These are phyloP conservation scores for Scleromitrula shiraiana DNA, from an alignment of 2,329 filamentous ascomycete genomes.

Conservation along the genomic window DNA sequence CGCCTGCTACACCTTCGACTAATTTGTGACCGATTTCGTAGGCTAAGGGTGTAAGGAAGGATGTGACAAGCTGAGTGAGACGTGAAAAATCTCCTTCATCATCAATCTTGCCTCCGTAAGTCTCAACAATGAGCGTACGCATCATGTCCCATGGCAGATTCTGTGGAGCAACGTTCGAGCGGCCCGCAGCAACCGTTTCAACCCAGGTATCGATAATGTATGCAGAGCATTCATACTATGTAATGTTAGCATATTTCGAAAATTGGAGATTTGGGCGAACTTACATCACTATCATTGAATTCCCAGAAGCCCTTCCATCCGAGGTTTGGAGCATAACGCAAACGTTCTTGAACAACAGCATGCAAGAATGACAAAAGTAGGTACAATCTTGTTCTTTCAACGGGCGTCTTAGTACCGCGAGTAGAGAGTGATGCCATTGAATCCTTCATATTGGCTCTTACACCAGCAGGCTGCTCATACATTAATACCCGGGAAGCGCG, in stretches of 20 bases:
- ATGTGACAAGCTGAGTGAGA: slow-evolving; percentile 64
- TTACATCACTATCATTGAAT: slow-evolving; percentile 97
- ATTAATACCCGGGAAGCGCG: slow-evolving; percentile 90
- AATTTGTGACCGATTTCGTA: slow-evolving; percentile 91
- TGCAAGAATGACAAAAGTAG: slow-evolving; percentile 89
- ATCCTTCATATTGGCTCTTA: slow-evolving; percentile 97
- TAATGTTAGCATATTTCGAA: slow-evolving; percentile 52
- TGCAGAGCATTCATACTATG: slow-evolving; percentile 88
- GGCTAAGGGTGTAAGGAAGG: slow-evolving; percentile 75
- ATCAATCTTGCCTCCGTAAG: slow-evolving; percentile 97
- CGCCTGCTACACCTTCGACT: slow-evolving; percentile 50
- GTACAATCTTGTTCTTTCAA: slow-evolving; percentile 85
- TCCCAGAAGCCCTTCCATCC: slow-evolving; percentile 99
- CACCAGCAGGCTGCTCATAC: slow-evolving; percentile 96
- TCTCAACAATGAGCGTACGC: slow-evolving; percentile 81
- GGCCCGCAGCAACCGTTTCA: slow-evolving; percentile 69
- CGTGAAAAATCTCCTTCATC: slow-evolving; percentile 75
- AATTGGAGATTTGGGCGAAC: slow-evolving; percentile 33
- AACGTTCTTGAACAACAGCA: slow-evolving; percentile 87
- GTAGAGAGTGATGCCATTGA: slow-evolving; percentile 77
- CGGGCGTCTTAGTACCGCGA: slow-evolving; percentile 70
- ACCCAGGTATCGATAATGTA: slow-evolving; percentile 96
- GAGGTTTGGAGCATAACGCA: slow-evolving; percentile 86
- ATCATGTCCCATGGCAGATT: slow-evolving; percentile 98
- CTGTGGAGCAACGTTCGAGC: slow-evolving; percentile 85